phyloP scores from a whole-genome alignment of 2,329 filamentous ascomycete species.

The Amesomyces nigricolor region DNA sequence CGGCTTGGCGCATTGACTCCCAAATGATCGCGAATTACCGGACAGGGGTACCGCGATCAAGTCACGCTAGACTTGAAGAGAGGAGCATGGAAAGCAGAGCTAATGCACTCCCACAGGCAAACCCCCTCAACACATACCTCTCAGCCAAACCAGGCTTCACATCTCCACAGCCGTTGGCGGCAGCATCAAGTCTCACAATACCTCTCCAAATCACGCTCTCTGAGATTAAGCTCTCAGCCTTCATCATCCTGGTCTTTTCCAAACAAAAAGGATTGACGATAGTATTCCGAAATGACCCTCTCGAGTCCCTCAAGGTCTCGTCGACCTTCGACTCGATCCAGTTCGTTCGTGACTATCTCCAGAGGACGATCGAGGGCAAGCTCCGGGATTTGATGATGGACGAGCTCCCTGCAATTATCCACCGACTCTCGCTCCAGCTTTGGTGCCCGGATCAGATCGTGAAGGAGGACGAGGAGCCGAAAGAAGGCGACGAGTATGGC shows the following conservation, averaged over 20 bases:
- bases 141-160: slow-evolving; percentile 88
- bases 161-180: slow-evolving; percentile 85
- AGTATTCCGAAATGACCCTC: slow-evolving; percentile 95
- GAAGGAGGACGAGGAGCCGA: slow-evolving; percentile 54
- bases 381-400: slow-evolving; percentile 95
- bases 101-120: slow-evolving; percentile 62
- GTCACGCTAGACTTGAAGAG: slow-evolving; percentile 27
- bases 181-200: slow-evolving; percentile 87
- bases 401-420: slow-evolving; percentile 92
- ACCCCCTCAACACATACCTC: slow-evolving; percentile 93
- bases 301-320: slow-evolving; percentile 96
- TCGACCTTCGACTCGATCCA: slow-evolving; percentile 99
- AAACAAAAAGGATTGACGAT: slow-evolving; percentile 94
- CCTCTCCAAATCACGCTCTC: slow-evolving; percentile 96
- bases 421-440: slow-evolving; percentile 78
- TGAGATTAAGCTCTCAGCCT: slow-evolving; percentile 90
- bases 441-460: slow-evolving; percentile 84
- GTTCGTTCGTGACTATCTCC: slow-evolving; percentile 94
- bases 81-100: slow-evolving; percentile 32
- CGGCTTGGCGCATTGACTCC: slow-evolving; percentile 32
- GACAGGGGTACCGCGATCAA: slow-evolving; percentile 33
- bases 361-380: slow-evolving; percentile 92
- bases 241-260: slow-evolving; percentile 96
- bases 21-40: slow-evolving; percentile 31
- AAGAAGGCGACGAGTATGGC: slow-evolving; percentile 51